Conservation (phyloP, 2,329 filamentous ascomycete species). For the Aureobasidium namibiae region DNA sequence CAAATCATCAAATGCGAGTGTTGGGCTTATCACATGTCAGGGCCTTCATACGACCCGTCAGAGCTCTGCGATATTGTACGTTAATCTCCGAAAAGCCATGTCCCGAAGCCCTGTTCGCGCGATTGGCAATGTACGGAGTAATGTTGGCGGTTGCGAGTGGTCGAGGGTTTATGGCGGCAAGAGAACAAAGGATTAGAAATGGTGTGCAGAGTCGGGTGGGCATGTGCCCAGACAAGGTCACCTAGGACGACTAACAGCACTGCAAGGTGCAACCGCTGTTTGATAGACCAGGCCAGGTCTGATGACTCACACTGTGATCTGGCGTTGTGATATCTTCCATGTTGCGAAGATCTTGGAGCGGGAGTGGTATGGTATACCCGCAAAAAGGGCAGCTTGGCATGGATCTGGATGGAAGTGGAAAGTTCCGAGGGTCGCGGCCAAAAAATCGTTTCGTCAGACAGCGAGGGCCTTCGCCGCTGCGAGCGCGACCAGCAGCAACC, state of each 20-base stretch:
- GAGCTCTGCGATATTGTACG: neutral
- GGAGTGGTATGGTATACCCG: neutral
- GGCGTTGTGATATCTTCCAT: neutral
- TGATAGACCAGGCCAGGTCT: neutral
- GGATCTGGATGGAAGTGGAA: slow-evolving; percentile 2
- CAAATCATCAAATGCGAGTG: neutral
- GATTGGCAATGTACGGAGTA: no score
- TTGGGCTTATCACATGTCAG: neutral
- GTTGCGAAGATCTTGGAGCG: no score
- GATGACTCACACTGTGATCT: no score
- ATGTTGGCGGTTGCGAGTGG: neutral
- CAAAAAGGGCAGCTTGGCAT: neutral
- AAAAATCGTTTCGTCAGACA: slow-evolving; percentile 11
- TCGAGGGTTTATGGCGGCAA: neutral
- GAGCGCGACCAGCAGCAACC: neutral
- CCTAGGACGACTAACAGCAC: neutral
- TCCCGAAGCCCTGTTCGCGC: neutral
- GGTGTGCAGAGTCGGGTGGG: neutral
- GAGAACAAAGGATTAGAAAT: neutral
- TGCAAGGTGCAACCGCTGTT: neutral
- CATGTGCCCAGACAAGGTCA: neutral
- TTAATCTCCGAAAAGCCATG: neutral
- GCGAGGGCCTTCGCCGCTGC: neutral
- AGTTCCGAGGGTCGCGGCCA: neutral
- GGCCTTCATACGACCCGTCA: neutral